A percentile compares a stretch with the other conserved stretches of the same genome.
phyloP scores from a whole-genome alignment of 208 protist genomes.

The Polymyxa betae region DNA sequence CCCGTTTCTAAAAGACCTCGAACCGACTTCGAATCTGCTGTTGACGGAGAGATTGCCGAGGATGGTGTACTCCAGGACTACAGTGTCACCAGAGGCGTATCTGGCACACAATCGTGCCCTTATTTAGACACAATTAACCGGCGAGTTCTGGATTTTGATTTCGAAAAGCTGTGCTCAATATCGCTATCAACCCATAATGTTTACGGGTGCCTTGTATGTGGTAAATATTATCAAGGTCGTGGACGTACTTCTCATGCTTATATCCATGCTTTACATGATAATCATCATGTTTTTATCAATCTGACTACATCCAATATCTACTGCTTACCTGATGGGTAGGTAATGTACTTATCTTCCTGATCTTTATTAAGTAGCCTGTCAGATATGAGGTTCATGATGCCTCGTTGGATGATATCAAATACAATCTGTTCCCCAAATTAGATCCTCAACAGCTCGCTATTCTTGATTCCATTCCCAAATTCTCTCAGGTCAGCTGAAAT shows the following conservation, averaged over 20 bases:
- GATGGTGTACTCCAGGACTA: background rate
- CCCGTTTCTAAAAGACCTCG: too few relatives aligned
- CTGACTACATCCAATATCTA: conserved; percentile 75
- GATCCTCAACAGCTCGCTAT: background rate
- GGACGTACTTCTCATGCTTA: conserved; percentile 77
- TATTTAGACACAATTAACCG: conserved; percentile 84
- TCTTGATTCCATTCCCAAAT: background rate
- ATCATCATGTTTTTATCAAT: conserved; percentile 87
- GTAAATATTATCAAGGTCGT: conserved; percentile 84
- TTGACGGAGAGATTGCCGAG: background rate
- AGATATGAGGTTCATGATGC: conserved; percentile 72
- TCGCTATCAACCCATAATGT: conserved; percentile 82
- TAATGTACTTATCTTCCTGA: background rate
- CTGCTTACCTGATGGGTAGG: conserved; percentile 85
- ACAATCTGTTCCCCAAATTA: conserved; percentile 32
- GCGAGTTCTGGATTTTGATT: conserved; percentile 83
- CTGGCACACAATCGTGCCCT: conserved; percentile 71
- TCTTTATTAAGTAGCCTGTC: background rate
- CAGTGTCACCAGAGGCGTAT: background rate
- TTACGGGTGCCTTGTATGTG: conserved; percentile 87
- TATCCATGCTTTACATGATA: conserved; percentile 76
- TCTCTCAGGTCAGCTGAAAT: conserved; percentile 18
- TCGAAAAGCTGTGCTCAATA: conserved; percentile 85
- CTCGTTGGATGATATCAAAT: conserved; percentile 81
- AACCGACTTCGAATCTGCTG: too few relatives aligned